Evolutionary conservation across 805 yeast genomes (phyloP), one percentile per base, ranked within the genome.

Genomic region (Candida vartiovaarae): DNA sequence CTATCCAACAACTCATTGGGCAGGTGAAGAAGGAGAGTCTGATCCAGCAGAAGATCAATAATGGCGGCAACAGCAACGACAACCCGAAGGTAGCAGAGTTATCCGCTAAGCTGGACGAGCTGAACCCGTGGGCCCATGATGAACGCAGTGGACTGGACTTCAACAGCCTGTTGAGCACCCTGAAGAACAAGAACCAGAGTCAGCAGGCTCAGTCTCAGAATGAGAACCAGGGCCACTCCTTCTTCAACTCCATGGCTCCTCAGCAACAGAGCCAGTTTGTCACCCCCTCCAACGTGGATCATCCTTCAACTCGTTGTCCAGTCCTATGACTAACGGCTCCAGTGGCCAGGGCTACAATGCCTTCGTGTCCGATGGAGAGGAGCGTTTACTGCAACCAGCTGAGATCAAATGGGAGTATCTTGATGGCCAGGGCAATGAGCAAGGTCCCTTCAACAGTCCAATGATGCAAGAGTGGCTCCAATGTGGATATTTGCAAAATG

Each of bases 391-490:
- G 10, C 54, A 65, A 2, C 71, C 78, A 2, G 67, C 60, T 28
- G 61, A 67, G 41, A 69, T 80, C 51, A 65, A 71, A 39, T 87
- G 96, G 96, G 65, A 65, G 45, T 87, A 87, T 60, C 64, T 81
- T 43, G 96, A 87, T 60, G 79, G 86, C 0, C 61, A 71, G 34
- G 86, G 84, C 4, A 71, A 64, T 40, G 80, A 78, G 48, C 95
- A 86, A 59, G 96, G 96, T 24, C 95, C 96, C 3, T 87, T 87
- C 62, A 68, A 70, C 38, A 88, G 90, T 3, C 60, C 63, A 26
- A 64, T 74, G 63, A 87, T 87, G 96, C 90, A 84, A 50, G 77
- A 68, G 41, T 87, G 96, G 96, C 77, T 74, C 45, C 56, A 73
- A 7, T 73, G 72, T 36, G 77, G 79, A 3, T 84, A 82, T 63